Percentiles rank a stretch among this genome's conserved stretches.
Evolutionary conservation across 1,139 yeast genomes (phyloP).

Genomic region (Taiozyma onychis): DNA sequence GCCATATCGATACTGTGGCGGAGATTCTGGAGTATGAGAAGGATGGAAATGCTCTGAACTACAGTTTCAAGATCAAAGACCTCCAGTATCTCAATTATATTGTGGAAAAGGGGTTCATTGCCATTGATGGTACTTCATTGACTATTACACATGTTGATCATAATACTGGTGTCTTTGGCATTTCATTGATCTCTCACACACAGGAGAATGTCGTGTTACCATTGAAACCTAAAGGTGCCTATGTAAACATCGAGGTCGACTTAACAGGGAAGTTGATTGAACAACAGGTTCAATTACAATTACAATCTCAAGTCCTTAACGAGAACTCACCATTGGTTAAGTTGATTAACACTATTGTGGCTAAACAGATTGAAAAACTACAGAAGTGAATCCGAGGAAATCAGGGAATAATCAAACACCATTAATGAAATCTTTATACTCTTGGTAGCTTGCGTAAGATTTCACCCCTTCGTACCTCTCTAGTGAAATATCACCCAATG

Average conservation of each 20-base stretch:
- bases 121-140: slow-evolving; percentile 90
- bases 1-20: slow-evolving; percentile 92
- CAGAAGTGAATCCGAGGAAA: neutral
- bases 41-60: slow-evolving; percentile 78
- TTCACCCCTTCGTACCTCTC: slow-evolving; percentile 37
- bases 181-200: slow-evolving; percentile 90
- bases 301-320: slow-evolving; percentile 49
- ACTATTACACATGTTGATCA: slow-evolving; percentile 79
- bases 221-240: slow-evolving; percentile 51
- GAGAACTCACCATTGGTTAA: slow-evolving; percentile 32
- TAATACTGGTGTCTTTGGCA: slow-evolving; percentile 53
- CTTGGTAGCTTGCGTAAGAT: slow-evolving; percentile 26
- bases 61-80: slow-evolving; percentile 71
- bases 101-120: slow-evolving; percentile 90
- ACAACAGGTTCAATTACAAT: slow-evolving; percentile 62
- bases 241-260: slow-evolving; percentile 90
- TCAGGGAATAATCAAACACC: neutral
- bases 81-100: slow-evolving; percentile 58
- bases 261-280: slow-evolving; percentile 88
- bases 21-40: slow-evolving; percentile 44
- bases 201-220: slow-evolving; percentile 79
- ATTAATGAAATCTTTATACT: slow-evolving; percentile 24
- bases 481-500: slow-evolving; percentile 19
- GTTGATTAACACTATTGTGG: slow-evolving; percentile 47
- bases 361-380: slow-evolving; percentile 22